Evolutionary conservation across 192 early-diverging fungal species (phyloP).

Genomic region (Backusella mclennaniae): DNA sequence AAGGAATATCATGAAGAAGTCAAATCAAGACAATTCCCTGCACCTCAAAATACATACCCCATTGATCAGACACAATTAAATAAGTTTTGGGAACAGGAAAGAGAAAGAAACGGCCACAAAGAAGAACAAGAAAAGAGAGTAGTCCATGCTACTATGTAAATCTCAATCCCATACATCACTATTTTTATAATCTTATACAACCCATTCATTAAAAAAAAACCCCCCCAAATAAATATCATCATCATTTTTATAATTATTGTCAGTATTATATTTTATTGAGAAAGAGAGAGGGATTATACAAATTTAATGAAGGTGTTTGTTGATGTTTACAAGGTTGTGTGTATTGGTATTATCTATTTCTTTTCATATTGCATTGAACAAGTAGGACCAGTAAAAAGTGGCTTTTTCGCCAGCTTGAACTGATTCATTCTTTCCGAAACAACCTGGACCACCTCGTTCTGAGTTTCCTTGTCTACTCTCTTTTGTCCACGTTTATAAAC

Average conservation of each 20-base stretch:
- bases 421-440: constrained; percentile 34
- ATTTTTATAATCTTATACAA: neutral
- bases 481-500: constrained; percentile 44
- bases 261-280: neutral
- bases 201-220: neutral
- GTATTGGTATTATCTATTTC: neutral
- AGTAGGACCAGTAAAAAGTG: neutral
- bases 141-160: constrained; percentile 4
- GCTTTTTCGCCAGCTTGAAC: constrained; percentile 16
- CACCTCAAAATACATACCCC: constrained; percentile 74
- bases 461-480: constrained; percentile 29
- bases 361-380: constrained; percentile 26
- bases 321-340: neutral
- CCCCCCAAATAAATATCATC: neutral
- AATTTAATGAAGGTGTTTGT: neutral
- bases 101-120: neutral
- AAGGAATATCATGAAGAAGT: constrained; percentile 77
- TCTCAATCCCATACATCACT: neutral
- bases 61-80: constrained; percentile 61
- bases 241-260: neutral
- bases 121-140: constrained; percentile 2
- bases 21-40: constrained; percentile 73
- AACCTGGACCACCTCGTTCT: constrained; percentile 36
- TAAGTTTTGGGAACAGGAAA: constrained; percentile 36
- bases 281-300: neutral